These are phyloP conservation scores for Gardenia jasminoides DNA, from an alignment of 257 asterid genomes.

Conservation along the genomic window DNA sequence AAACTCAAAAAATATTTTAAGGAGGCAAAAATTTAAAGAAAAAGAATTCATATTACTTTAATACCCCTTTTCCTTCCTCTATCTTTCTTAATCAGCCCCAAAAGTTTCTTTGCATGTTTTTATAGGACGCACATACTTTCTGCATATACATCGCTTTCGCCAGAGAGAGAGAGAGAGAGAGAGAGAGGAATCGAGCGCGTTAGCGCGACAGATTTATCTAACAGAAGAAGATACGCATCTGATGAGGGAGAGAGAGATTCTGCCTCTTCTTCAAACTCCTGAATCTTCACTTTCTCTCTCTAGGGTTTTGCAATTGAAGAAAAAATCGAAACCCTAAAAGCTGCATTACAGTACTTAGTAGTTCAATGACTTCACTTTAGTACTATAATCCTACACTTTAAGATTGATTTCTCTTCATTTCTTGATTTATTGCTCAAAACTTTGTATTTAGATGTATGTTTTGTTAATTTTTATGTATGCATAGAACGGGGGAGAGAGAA, in stretches of 20 bases:
- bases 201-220: background rate
- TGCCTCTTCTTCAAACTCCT: background rate
- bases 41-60: too few relatives aligned
- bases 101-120: too few relatives aligned
- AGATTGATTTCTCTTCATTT: background rate
- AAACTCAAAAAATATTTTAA: too few relatives aligned
- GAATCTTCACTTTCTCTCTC: background rate
- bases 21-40: too few relatives aligned
- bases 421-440: background rate
- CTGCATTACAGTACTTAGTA: background rate
- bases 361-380: background rate
- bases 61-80: too few relatives aligned
- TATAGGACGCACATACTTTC: background rate
- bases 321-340: conserved; percentile 22
- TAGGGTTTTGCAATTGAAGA: conserved; percentile 1
- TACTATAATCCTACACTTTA: background rate
- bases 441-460: background rate
- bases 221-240: background rate
- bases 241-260: background rate
- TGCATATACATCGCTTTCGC: too few relatives aligned
- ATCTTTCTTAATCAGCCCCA: too few relatives aligned
- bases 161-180: too few relatives aligned
- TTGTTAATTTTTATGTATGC: too few relatives aligned
- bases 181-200: background rate
- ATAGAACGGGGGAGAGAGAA: background rate